These are phyloP conservation scores for Lichina pygmaea DNA, from an alignment of 495 filamentous ascomycete genomes.

Conservation along the genomic window DNA sequence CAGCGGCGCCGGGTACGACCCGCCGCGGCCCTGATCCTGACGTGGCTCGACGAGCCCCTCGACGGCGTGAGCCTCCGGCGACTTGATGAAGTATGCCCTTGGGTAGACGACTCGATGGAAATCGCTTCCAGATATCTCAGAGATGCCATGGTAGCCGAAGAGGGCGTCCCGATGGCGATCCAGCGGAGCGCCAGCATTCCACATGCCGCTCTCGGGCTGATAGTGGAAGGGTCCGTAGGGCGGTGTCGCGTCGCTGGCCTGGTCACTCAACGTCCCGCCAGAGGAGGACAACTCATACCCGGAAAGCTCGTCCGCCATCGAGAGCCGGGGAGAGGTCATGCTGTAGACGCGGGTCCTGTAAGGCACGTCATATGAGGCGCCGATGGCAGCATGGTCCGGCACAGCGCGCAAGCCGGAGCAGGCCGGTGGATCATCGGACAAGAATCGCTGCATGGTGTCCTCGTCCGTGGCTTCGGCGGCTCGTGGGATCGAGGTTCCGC, in stretches of 20 bases:
- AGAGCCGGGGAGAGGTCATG: background rate
- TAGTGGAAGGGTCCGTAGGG: background rate
- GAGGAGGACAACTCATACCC: background rate
- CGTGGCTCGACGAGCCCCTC: no score
- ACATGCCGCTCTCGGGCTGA: background rate
- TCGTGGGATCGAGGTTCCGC: background rate
- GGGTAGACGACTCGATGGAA: background rate
- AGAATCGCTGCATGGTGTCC: background rate
- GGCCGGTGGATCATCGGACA: background rate
- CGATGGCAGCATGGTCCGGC: background rate
- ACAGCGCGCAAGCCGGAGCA: background rate
- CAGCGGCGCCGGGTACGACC: no score
- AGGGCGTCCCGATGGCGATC: background rate
- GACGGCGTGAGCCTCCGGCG: no score
- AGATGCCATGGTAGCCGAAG: background rate
- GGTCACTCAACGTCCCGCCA: background rate
- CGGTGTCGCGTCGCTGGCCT: background rate
- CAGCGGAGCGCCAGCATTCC: background rate
- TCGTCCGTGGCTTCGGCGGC: background rate
- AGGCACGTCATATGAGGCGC: background rate
- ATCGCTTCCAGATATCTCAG: background rate
- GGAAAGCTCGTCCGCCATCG: background rate
- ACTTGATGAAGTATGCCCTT: background rate
- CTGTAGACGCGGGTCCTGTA: no score
- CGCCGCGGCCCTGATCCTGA: no score